Evolutionary conservation across 441 rosid species (phyloP), one percentile per base, ranked within the genome.

Genomic region (Geranium incanum): DNA sequence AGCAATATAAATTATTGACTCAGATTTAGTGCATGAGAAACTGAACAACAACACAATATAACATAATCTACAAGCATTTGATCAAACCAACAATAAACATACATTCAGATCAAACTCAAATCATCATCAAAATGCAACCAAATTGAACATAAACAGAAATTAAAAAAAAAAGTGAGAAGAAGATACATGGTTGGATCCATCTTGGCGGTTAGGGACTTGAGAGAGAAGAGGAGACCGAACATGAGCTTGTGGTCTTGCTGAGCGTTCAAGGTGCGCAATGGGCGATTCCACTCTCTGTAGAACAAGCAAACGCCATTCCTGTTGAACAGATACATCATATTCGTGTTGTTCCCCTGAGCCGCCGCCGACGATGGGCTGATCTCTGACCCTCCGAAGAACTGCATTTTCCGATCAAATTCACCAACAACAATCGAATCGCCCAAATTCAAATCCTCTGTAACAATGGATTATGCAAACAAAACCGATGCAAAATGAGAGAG

Each of bases 241-340:
- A 92, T 90, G 75, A 94, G 99, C 84, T 92, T 89, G 75, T 87
- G 95, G 68, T 94, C 99, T 81, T 86, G 95, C 71, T 87, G 94
- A 5, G 92, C 80, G 59, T 85, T 88, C 7, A 91, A 89, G 43
- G 98, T 88, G 63, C 84, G 95, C 71, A 90, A 97, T 5, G 92
- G 89, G 2, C 95, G 91, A 70, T 88, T 83, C 97, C 98, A 90
- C 78, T 94, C 97, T 74, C 89, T 78, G 85, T 89, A 94, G 15
- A 89, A 84, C 82, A 94, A 86, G 82, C 97, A 92, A 4, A 87
- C 85, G 0, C 99, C 97, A 70, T 88, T 88, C 45, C 95, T 77
- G 68, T 90, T 88, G 82, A 92, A 86, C 5, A 92, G 78, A 70
- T 90, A 90, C 83, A 92, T 85, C 97, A 90, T 88, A 78, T 92